A percentile compares a stretch with the other conserved stretches of the same genome.
phyloP scores from a whole-genome alignment of 2,329 filamentous ascomycete genomes.

The Fulvia fulva region DNA sequence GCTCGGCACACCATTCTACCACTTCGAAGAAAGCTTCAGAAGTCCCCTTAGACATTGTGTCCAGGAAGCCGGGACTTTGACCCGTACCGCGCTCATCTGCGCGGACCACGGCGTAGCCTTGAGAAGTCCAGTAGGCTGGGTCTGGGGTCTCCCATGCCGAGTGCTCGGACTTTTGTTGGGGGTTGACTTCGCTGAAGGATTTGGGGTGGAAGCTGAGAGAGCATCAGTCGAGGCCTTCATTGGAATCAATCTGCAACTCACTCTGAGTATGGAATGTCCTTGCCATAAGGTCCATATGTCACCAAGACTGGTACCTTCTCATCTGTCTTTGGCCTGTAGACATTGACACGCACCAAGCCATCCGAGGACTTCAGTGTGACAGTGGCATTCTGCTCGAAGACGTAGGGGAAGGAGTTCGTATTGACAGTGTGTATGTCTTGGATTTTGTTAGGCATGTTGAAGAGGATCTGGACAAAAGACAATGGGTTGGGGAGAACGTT shows the following conservation, averaged over 20 bases:
- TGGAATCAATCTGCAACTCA: constrained; percentile 25
- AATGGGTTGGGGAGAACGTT: not conserved
- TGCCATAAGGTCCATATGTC: constrained; percentile 71
- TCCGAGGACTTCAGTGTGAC: constrained; percentile 29
- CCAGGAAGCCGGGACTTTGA: constrained; percentile 40
- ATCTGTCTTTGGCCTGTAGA: constrained; percentile 33
- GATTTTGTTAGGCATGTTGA: constrained; percentile 32
- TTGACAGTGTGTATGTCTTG: constrained; percentile 32
- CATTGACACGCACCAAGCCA: constrained; percentile 33
- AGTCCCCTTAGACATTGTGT: constrained; percentile 44
- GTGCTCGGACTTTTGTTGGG: constrained; percentile 38
- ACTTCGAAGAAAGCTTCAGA: constrained; percentile 46
- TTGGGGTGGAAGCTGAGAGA: constrained; percentile 44
- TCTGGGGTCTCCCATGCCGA: constrained; percentile 46
- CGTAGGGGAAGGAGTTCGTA: constrained; percentile 29
- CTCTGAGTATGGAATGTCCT: constrained; percentile 63
- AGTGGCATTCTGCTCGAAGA: constrained; percentile 33
- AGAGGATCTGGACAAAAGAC: not conserved
- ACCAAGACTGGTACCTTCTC: constrained; percentile 57
- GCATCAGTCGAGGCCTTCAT: not conserved
- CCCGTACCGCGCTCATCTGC: constrained; percentile 32
- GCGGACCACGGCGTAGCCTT: constrained; percentile 35
- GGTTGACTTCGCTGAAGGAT: constrained; percentile 44
- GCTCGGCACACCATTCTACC: constrained; percentile 40
- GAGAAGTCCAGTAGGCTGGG: constrained; percentile 34